Conservation (phyloP, 441 rosid species). For the Gossypium schwendimanii region DNA sequence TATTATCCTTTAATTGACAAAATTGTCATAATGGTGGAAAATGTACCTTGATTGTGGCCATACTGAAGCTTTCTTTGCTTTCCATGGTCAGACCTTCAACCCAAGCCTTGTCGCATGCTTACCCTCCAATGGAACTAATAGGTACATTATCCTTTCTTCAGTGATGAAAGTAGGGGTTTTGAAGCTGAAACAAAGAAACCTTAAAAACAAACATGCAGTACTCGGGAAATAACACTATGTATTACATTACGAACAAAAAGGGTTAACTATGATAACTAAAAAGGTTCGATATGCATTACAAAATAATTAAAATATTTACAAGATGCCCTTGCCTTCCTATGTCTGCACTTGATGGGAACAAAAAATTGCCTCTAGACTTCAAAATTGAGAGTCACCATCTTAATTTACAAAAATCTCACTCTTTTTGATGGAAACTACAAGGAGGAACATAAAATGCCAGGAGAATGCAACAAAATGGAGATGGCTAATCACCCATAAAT, state of each 20-base stretch:
- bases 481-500: slow-evolving; percentile 34
- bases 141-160: background rate
- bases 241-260: background rate
- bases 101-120: background rate
- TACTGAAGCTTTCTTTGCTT: slow-evolving; percentile 1
- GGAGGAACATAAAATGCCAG: background rate
- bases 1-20: no score
- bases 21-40: background rate
- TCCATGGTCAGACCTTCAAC: background rate
- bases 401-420: slow-evolving; percentile 15
- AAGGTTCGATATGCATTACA: slow-evolving; percentile 12
- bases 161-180: background rate
- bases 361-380: slow-evolving; percentile 33
- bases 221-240: background rate
- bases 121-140: background rate
- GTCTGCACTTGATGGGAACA: slow-evolving; percentile 15
- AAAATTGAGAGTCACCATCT: slow-evolving; percentile 28
- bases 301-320: slow-evolving; percentile 31
- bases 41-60: slow-evolving; percentile 12
- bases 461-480: background rate
- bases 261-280: slow-evolving; percentile 10
- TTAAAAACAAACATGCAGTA: background rate
- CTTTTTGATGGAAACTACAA: slow-evolving; percentile 6
- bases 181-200: background rate
- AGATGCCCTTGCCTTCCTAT: slow-evolving; percentile 17